These are phyloP conservation scores for Vitis amurensis DNA, from an alignment of 164 flowering plant genomes.

Conservation along the genomic window DNA sequence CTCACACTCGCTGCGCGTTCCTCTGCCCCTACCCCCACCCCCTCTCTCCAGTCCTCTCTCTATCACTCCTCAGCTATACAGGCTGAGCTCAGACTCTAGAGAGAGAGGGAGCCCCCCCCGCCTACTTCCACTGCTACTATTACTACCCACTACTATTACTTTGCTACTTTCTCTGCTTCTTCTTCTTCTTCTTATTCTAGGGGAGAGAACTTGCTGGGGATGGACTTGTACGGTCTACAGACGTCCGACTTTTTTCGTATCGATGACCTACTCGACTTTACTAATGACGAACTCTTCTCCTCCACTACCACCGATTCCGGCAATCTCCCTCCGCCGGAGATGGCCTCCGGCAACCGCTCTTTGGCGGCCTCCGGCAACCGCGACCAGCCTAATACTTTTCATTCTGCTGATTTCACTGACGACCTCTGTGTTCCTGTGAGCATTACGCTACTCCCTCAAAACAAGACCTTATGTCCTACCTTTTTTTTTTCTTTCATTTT, in stretches of 20 bases:
- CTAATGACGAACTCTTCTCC: conserved; percentile 37
- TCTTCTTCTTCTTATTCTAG: conserved; percentile 1
- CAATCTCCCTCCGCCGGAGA: conserved; percentile 5
- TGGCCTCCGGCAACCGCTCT: background rate
- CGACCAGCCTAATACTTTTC: background rate
- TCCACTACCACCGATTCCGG: conserved; percentile 18
- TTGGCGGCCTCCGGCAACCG: background rate
- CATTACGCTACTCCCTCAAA: background rate
- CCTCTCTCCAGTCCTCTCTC: too few relatives aligned
- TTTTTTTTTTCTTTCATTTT: background rate
- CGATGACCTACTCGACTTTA: conserved; percentile 56
- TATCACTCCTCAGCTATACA: too few relatives aligned
- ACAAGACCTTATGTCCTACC: background rate
- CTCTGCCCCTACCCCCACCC: too few relatives aligned
- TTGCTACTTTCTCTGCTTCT: background rate
- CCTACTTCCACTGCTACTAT: too few relatives aligned
- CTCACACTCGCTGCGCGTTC: too few relatives aligned
- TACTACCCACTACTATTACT: too few relatives aligned
- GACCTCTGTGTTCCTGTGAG: conserved; percentile 38
- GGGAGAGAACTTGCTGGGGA: conserved; percentile 1
- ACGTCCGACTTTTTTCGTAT: conserved; percentile 36
- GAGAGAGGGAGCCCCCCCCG: too few relatives aligned
- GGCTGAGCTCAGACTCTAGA: too few relatives aligned
- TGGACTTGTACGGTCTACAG: conserved; percentile 42
- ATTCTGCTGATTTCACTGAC: conserved; percentile 24